Conservation (phyloP, 352 stramenopile genomes). For the Globisporangium paddicum region DNA sequence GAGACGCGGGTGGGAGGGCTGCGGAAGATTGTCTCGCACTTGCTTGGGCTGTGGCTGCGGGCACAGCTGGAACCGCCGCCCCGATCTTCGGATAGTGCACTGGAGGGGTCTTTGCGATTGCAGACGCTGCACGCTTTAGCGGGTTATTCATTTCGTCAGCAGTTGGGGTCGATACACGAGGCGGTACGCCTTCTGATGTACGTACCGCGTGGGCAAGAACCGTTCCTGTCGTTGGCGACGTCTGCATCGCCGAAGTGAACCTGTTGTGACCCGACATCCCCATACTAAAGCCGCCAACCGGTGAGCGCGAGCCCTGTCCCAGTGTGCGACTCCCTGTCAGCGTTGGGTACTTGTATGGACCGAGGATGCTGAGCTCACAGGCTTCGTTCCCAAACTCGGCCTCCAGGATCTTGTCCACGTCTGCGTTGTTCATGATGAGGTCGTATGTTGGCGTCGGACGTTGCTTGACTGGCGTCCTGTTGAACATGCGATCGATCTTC, state of each 20-base stretch:
- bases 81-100: constrained; percentile 7
- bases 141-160: constrained; percentile 16
- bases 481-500: constrained; percentile 22
- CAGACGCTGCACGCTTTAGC: constrained; percentile 25
- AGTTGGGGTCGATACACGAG: constrained; percentile 11
- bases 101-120: constrained; percentile 26
- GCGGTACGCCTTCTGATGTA: not conserved
- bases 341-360: constrained; percentile 24
- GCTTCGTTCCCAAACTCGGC: constrained; percentile 19
- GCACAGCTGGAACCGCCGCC: not conserved
- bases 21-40: not conserved
- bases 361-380: constrained; percentile 24
- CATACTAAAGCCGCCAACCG: constrained; percentile 9
- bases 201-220: not conserved
- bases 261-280: not conserved
- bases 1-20: constrained; percentile 5
- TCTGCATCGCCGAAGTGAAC: constrained; percentile 5
- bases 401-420: constrained; percentile 25
- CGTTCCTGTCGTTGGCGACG: not conserved
- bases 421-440: constrained; percentile 25
- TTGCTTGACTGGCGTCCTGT: constrained; percentile 11
- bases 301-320: constrained; percentile 7
- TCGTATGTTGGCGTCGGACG: constrained; percentile 13
- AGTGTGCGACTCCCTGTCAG: constrained; percentile 8
- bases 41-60: not conserved